These are phyloP conservation scores for Prunus mira DNA, from an alignment of 306 rosid genomes.

Conservation along the genomic window DNA sequence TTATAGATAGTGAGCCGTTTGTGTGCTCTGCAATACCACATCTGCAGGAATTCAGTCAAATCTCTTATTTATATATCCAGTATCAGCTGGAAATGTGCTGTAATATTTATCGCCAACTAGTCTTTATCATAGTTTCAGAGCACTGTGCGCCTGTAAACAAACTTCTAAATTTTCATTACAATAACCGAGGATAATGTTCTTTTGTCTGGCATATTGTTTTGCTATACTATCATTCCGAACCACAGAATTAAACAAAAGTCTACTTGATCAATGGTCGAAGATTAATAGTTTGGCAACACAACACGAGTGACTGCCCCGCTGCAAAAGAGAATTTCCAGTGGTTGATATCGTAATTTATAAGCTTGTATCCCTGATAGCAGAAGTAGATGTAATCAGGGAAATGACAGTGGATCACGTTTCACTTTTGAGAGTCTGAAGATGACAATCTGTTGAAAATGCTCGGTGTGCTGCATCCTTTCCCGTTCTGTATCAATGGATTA, in stretches of 20 bases:
- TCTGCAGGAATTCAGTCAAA: neutral
- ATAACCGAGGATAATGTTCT: neutral
- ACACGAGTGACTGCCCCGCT: neutral
- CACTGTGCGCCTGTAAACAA: neutral
- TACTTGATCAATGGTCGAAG: conserved; percentile 7
- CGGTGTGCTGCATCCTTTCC: conserved; percentile 21
- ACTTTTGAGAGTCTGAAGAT: conserved; percentile 28
- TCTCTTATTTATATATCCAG: neutral
- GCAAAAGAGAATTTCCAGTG: neutral
- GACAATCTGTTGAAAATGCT: conserved; percentile 32
- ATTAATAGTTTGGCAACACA: conserved; percentile 7
- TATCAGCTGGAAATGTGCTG: neutral
- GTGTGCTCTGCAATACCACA: neutral
- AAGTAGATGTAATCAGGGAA: conserved; percentile 10
- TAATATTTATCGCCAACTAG: neutral
- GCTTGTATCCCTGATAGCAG: neutral
- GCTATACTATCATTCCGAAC: neutral
- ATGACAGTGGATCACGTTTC: conserved; percentile 27
- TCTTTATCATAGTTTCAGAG: neutral
- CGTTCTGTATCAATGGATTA: conserved; percentile 28
- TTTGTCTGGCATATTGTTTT: neutral
- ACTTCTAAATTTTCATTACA: neutral
- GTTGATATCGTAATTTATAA: neutral
- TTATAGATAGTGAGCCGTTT: neutral
- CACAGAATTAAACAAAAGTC: neutral